Evolutionary conservation across 805 yeast species (phyloP).

Genomic region (Suhomyces emberorum): DNA sequence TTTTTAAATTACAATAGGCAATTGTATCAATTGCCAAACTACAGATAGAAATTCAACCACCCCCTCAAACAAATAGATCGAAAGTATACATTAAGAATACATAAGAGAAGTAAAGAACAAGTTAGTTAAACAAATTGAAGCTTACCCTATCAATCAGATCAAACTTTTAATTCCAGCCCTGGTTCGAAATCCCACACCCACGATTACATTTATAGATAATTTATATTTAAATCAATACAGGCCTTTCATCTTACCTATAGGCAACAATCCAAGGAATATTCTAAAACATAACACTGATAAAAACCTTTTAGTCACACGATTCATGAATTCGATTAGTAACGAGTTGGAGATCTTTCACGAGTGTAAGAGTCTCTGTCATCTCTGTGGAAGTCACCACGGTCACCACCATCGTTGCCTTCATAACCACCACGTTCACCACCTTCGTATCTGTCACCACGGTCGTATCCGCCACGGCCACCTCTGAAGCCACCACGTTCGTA

Average conservation of each 20-base stretch:
- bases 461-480: constrained; percentile 46
- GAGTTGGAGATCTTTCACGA: constrained; percentile 68
- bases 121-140: too few relatives aligned
- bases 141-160: too few relatives aligned
- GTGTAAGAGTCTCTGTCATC: constrained; percentile 46
- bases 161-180: too few relatives aligned
- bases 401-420: constrained; percentile 27
- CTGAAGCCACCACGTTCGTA: constrained; percentile 25
- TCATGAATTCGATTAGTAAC: constrained; percentile 43
- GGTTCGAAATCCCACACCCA: too few relatives aligned
- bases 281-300: constrained; percentile 5
- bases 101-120: too few relatives aligned
- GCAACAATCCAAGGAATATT: constrained; percentile 4
- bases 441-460: constrained; percentile 22
- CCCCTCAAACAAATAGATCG: too few relatives aligned
- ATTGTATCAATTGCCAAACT: too few relatives aligned
- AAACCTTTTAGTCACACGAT: background rate
- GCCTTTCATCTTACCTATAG: constrained; percentile 3
- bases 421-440: constrained; percentile 35
- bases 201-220: constrained; percentile 4
- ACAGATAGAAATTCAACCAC: too few relatives aligned
- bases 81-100: too few relatives aligned
- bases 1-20: too few relatives aligned
- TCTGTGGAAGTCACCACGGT: constrained; percentile 43
- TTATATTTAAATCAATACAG: constrained; percentile 8